phyloP scores from a whole-genome alignment of 116 monocot species.

The Dioscorea cayenensis region DNA sequence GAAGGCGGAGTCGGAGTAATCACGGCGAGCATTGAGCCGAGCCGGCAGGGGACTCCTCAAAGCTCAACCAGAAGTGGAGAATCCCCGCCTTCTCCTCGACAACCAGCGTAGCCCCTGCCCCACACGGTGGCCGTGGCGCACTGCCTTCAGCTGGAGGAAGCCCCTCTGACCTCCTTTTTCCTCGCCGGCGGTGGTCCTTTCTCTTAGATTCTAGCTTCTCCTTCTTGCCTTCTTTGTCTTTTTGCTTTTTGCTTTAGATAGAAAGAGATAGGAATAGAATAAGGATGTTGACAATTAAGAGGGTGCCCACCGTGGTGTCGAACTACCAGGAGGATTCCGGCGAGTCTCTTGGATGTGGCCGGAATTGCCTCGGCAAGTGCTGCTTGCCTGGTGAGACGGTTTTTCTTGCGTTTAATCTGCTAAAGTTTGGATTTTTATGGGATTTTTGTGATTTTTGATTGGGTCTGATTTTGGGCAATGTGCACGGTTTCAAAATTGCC shows the following conservation, averaged over 20 bases:
- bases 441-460: neutral
- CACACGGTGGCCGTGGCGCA: constrained; percentile 67
- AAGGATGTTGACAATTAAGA: constrained; percentile 61
- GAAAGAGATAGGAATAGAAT: neutral
- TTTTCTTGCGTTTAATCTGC: neutral
- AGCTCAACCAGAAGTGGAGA: constrained; percentile 12
- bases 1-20: constrained; percentile 11
- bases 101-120: constrained; percentile 32
- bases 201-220: neutral
- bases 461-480: neutral
- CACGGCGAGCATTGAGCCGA: constrained; percentile 37
- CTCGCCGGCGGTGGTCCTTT: constrained; percentile 58
- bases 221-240: neutral
- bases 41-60: constrained; percentile 18
- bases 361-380: constrained; percentile 58
- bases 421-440: neutral
- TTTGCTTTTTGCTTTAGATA: neutral
- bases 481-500: constrained; percentile 55
- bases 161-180: constrained; percentile 68
- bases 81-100: constrained; percentile 20
- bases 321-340: constrained; percentile 54
- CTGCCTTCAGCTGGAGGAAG: constrained; percentile 63
- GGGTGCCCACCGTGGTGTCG: constrained; percentile 68
- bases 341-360: constrained; percentile 47
- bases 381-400: constrained; percentile 40